Evolutionary conservation across 169 alveolate species (phyloP).

Genomic region (Cryptosporidium viatorum): DNA sequence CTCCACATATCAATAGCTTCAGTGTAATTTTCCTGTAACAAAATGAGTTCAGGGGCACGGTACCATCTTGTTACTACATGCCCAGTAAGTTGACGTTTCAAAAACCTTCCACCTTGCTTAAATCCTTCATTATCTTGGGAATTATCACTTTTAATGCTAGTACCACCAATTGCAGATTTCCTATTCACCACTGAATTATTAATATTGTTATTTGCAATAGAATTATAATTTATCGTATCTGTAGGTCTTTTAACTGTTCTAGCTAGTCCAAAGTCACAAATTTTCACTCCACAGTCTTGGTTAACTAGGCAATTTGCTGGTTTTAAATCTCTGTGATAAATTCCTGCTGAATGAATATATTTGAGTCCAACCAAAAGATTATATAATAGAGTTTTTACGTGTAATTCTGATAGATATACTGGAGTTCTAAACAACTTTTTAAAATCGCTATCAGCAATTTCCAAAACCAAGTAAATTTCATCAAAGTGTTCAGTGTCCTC

Average conservation of each 20-base stretch:
- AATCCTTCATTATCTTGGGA: slow-evolving; percentile 13
- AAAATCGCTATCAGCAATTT: slow-evolving; percentile 97
- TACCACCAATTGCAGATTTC: background rate
- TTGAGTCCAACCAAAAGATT: slow-evolving; percentile 94
- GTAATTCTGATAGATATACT: slow-evolving; percentile 92
- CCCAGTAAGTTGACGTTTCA: slow-evolving; percentile 95
- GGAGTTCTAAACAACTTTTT: slow-evolving; percentile 94
- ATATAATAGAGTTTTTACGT: slow-evolving; percentile 88
- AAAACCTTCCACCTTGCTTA: slow-evolving; percentile 46
- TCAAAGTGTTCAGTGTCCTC: slow-evolving; percentile 89
- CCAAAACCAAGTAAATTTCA: slow-evolving; percentile 96
- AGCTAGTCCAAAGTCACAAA: slow-evolving; percentile 98
- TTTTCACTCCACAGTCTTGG: slow-evolving; percentile 97
- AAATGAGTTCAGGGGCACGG: slow-evolving; percentile 98
- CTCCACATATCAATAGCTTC: slow-evolving; percentile 99
- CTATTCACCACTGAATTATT: background rate
- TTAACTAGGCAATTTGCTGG: slow-evolving; percentile 97
- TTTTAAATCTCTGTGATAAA: slow-evolving; percentile 97
- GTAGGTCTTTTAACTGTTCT: slow-evolving; percentile 82
- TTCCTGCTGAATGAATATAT: slow-evolving; percentile 94
- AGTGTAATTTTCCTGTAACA: slow-evolving; percentile 96
- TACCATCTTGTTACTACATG: slow-evolving; percentile 99
- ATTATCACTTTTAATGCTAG: background rate
- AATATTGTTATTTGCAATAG: background rate
- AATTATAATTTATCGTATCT: background rate